Evolutionary conservation across 306 rosid genomes (phyloP).

Genomic region (Spatholobus suberectus): DNA sequence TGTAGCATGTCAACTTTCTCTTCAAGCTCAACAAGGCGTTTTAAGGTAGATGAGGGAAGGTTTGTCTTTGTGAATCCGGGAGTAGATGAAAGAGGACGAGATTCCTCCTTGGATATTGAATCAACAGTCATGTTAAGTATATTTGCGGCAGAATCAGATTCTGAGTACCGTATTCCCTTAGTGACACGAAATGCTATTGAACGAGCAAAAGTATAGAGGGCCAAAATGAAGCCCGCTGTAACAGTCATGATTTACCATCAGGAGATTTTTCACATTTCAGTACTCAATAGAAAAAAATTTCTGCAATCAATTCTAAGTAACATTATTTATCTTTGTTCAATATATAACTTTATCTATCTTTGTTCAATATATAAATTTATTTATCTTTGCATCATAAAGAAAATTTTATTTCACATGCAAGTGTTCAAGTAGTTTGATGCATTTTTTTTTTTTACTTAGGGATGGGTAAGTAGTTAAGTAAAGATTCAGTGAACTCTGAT

Average conservation of each 20-base stretch:
- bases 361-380: not conserved
- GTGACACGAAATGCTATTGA: conserved; percentile 48
- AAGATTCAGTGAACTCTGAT: not conserved
- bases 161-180: conserved; percentile 36
- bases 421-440: not conserved
- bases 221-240: conserved; percentile 56
- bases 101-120: conserved; percentile 52
- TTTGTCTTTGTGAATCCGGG: conserved; percentile 48
- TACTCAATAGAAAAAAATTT: conserved; percentile 25
- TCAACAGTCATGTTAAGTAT: conserved; percentile 35
- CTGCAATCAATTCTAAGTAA: conserved; percentile 50
- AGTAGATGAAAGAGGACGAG: conserved; percentile 48
- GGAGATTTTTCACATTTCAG: conserved; percentile 15
- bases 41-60: conserved; percentile 55
- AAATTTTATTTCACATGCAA: not conserved
- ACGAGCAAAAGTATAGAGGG: conserved; percentile 51
- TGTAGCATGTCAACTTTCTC: conserved; percentile 67
- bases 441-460: not conserved
- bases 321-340: not conserved
- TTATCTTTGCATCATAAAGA: not conserved
- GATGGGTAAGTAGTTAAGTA: not conserved
- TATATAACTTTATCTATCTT: not conserved
- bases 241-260: conserved; percentile 40
- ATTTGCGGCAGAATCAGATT: conserved; percentile 39
- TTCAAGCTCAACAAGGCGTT: conserved; percentile 72